Base-by-base conservation (phyloP, 2,329 filamentous ascomycete species). In the Albophoma yamanashiensis region DNA sequence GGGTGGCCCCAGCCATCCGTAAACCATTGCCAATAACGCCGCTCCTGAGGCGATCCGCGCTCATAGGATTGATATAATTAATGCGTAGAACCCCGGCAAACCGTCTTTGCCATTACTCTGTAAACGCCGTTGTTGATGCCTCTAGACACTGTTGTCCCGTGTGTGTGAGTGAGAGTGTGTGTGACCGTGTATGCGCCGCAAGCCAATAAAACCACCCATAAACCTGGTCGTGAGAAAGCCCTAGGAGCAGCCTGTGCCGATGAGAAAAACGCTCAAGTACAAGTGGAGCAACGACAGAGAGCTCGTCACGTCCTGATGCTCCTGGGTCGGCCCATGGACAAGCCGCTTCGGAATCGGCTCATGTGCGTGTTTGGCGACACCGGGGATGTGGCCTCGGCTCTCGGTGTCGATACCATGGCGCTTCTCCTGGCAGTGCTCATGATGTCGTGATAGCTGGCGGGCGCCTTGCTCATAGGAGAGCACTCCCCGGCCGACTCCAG, bases 361-460 rank as follows among this genome's bases (percentile, higher is more conserved):
- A 68, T 72, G 50, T 64, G 59, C 15, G 64, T 64, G 62, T 63
- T 69, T 55, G 68, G 68, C 55, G 67, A 68, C 62, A 65, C 64
- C 58, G 65, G 65, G 22, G 61, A 59, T 14, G 66, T 62, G 36
- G 64, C 65, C 39, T 69, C 67, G 58, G 65, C 65, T 56, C 65
- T 55, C 5, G 62, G 60, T n/a, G 62, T 50, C 14, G 59, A 55
- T 1, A 50, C 45, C 34, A 58, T 60, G 22, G 73, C 73, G 61
- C 74, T 78, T 67, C 76, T 77, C 67, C 75, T 76, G 43, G 78
- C 74, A 0, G 73, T 69, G 63, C 67, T 71, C 52, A 81, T 69
- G 57, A 81, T 78, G 50, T 82, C 78, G 55, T 78, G 76, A 68
- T 81, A 81, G 8, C 74, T 79, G 38, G 75, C 66, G n/a, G 79